Percentiles rank a stretch among this genome's conserved stretches.
phyloP scores from a whole-genome alignment of 78 protist species.

The Emiliania huxleyi region DNA sequence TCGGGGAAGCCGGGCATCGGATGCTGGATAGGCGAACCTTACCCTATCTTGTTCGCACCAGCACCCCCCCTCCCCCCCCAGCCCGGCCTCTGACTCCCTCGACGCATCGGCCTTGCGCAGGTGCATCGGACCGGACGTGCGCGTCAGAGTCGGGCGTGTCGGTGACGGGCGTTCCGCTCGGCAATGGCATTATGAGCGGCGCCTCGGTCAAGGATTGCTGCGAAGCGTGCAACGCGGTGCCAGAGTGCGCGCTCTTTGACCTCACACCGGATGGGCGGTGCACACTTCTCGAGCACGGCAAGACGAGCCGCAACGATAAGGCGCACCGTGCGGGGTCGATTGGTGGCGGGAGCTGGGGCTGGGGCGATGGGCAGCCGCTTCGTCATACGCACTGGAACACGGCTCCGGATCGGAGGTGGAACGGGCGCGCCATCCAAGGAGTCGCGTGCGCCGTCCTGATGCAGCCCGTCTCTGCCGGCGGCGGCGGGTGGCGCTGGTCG shows the following conservation, averaged over 20 bases:
- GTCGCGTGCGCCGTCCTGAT: neutral
- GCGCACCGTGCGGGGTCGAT: neutral
- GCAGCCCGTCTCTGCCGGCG: neutral
- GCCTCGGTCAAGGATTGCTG: neutral
- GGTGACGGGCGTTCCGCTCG: neutral
- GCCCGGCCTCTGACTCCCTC: too few relatives aligned
- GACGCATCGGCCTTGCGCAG: too few relatives aligned
- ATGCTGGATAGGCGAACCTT: constrained; percentile 13
- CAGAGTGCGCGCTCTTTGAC: neutral
- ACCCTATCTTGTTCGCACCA: too few relatives aligned
- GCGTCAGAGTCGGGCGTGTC: neutral
- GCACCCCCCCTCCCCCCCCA: too few relatives aligned
- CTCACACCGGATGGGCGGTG: neutral
- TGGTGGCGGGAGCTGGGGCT: constrained; percentile 11
- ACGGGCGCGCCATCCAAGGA: neutral
- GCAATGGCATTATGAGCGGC: neutral
- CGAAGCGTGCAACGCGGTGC: neutral
- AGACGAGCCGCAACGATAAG: neutral
- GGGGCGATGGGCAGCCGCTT: neutral
- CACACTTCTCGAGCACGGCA: neutral
- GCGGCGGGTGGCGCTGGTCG: neutral
- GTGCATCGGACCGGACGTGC: neutral
- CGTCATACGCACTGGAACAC: neutral
- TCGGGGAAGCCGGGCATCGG: neutral
- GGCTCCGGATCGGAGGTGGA: neutral